Base-by-base conservation (phyloP, 148 eudicot genomes). In the Rhododendron ferrugineum region DNA sequence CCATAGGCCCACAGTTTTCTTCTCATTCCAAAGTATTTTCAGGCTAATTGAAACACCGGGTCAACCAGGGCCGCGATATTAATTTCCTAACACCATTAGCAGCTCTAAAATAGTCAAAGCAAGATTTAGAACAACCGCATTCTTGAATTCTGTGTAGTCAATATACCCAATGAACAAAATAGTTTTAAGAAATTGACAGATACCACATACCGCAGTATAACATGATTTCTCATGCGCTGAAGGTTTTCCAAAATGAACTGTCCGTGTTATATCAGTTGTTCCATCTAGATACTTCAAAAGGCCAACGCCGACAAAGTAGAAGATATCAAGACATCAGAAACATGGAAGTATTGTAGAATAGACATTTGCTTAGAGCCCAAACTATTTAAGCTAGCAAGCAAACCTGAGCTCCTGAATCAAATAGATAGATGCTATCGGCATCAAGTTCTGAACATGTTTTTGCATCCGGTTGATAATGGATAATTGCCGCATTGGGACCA, bases 381-480 rank as follows among this genome's bases (percentile, higher is more conserved):
- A 84, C 86, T 72, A 82, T 82, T 18, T 54, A 28, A 87, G 78
- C 28, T 77, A 68, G 83, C 54, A 73, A 78, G 85, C 86, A 73
- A 86, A 95, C 99, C 99, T 97, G 99, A 64, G 94, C 99, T 85
- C 98, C 99, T 11, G 99, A 97, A 89, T 97, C 99, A 89, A 88
- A 92, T 50, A 97, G 89, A 85, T 97, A 97, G 84, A 97, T 97
- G 83, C 91, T 87, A 86, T 95, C 89, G 11, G 99, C 94, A 89
- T 94, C 94, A 85, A 97, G 90, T 89, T 97, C 99, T n/a, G 97
- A 90, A 90, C 98, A 95, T 37, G 93, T 91, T 89, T 97, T 73
- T n/a, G 91, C 91, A 58, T 92, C 89, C 37, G 99, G 98, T 42
- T 56, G 75, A 89, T 97, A 97, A 88, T 95, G 99, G 82, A 94